Evolutionary conservation across 352 stramenopile genomes (phyloP).

Genomic region (Pythium brassicae): DNA sequence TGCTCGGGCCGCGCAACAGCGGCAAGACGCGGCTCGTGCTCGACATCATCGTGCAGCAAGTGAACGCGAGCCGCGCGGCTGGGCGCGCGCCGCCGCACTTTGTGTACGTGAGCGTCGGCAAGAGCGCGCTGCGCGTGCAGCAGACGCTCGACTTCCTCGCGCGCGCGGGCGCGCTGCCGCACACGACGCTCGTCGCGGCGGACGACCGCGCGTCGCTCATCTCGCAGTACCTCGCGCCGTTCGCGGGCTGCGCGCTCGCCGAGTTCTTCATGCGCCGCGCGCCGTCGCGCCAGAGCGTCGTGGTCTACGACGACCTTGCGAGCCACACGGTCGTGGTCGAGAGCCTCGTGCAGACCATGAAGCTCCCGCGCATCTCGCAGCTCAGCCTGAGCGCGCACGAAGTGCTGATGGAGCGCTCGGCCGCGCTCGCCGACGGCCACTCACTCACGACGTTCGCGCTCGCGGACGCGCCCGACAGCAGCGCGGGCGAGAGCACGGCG

Average conservation of each 20-base stretch:
- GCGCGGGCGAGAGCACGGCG: conserved; percentile 37
- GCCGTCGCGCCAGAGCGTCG: conserved; percentile 43
- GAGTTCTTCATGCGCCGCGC: conserved; percentile 60
- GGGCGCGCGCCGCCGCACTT: conserved; percentile 50
- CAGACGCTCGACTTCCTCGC: conserved; percentile 60
- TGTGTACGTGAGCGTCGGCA: conserved; percentile 74
- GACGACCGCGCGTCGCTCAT: conserved; percentile 66
- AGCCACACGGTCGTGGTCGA: conserved; percentile 73
- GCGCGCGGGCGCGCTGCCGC: conserved; percentile 29
- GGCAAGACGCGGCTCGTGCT: conserved; percentile 71
- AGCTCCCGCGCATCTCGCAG: conserved; percentile 51
- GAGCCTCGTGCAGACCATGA: conserved; percentile 65
- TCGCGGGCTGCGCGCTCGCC: conserved; percentile 66
- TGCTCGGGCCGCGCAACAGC: conserved; percentile 61
- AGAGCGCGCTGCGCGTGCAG: conserved; percentile 47
- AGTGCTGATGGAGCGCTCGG: conserved; percentile 77
- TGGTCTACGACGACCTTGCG: conserved; percentile 79
- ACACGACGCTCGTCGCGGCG: conserved; percentile 69
- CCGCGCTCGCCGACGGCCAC: conserved; percentile 43
- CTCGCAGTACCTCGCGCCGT: conserved; percentile 79
- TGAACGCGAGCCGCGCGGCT: conserved; percentile 22
- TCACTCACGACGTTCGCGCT: conserved; percentile 71
- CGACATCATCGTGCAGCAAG: conserved; percentile 62
- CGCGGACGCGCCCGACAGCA: conserved; percentile 52
- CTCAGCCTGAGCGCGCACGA: conserved; percentile 63